Evolutionary conservation across 345 rosid species (phyloP), one percentile per base, ranked within the genome.

Genomic region (Eucalyptus sp.): DNA sequence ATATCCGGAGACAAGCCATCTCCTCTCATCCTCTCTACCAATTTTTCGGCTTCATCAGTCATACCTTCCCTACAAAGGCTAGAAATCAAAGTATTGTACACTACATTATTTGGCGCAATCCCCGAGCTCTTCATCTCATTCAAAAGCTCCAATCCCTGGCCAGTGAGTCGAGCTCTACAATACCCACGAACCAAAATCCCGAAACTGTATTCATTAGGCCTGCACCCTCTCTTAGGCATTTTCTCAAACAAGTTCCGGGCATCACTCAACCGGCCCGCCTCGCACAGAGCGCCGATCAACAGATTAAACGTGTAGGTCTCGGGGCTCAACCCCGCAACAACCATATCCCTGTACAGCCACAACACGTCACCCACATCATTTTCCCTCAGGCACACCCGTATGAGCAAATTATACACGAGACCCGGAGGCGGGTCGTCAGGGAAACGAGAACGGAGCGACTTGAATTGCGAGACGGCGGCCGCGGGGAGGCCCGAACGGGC

Each of bases 101-200:
- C 96, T 79, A 97, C 96, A 90, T 80, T 92, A 92, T 95, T 97
- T 0, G 96, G 99, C 58, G 12, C 87, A 89, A 95, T 88, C 89
- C 98, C 95, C 18, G 22, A 91, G 24, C 88, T 88, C 89, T 87
- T 91, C 96, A 96, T 95, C 80, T 88, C 94, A 86, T 88, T 90
- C 92, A 98, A 91, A 91, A 96, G 90, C 91, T 96, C 94, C 89
- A 96, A 64, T 5, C 97, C 98, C 90, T 94, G 91, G 16, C 71
- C 89, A 56, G 93, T 22, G 64, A 94, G 84, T 91, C 96, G 97
- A 56, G 92, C 95, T 90, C 90, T 93, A 90, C 99, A 98, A 92
- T 94, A 97, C 88, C 99, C 99, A 80, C 96, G 96, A 90, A 96
- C 93, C 96, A 97, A 93, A 89, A 96, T 92, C 83, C 97, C 98